Percentiles rank a stretch among this genome's conserved stretches.
Conservation (phyloP, 345 rosid genomes). For the Diplotaxis tenuifolia region DNA sequence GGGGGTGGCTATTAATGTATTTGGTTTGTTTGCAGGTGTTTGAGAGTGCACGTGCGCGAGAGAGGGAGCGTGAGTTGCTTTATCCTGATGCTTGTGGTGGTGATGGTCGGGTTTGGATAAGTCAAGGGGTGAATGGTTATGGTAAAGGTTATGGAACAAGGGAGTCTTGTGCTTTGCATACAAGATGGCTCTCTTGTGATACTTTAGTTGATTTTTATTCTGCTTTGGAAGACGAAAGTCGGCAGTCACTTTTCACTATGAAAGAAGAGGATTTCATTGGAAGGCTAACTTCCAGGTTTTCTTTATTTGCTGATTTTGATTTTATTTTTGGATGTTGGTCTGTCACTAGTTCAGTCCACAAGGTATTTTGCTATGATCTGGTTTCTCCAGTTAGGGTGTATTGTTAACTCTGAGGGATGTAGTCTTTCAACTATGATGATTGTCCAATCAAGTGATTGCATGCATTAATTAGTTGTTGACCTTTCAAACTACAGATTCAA, state of each 20-base stretch:
- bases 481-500: conserved; percentile 66
- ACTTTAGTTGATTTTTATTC: conserved; percentile 95
- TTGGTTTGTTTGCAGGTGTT: conserved; percentile 61
- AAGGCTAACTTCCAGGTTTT: conserved; percentile 88
- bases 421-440: background rate
- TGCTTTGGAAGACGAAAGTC: conserved; percentile 82
- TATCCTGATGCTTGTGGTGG: conserved; percentile 99
- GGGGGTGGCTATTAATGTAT: conserved; percentile 44
- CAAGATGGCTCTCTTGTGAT: conserved; percentile 89
- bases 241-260: conserved; percentile 81
- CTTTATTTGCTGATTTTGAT: conserved; percentile 34
- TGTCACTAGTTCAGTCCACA: background rate
- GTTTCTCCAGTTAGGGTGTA: too few relatives aligned
- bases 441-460: conserved; percentile 8
- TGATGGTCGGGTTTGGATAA: conserved; percentile 96
- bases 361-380: too few relatives aligned
- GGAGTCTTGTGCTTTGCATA: conserved; percentile 91
- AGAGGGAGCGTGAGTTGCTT: conserved; percentile 84
- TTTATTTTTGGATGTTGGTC: conserved; percentile 7
- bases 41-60: conserved; percentile 90
- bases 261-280: conserved; percentile 98
- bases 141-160: conserved; percentile 92
- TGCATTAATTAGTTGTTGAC: background rate
- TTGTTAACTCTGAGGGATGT: too few relatives aligned
- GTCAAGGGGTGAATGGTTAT: conserved; percentile 74